Percentiles rank a stretch among this genome's conserved stretches.
Conservation (phyloP, 179 eudicot species). For the Drosera spatulata region DNA sequence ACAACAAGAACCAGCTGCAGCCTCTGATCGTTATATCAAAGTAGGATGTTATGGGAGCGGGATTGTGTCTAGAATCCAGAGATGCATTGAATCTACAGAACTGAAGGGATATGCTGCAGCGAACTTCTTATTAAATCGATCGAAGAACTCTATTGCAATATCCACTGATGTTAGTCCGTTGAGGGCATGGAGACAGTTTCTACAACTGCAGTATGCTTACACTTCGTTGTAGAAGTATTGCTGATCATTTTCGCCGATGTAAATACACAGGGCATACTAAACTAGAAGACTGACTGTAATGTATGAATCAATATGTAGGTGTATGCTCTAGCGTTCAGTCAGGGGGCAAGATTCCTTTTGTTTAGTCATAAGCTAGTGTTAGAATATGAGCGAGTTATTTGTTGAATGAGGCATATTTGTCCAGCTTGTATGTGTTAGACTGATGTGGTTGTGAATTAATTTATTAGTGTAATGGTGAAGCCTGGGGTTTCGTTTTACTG, state of each 20-base stretch:
- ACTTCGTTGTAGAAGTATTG: not conserved
- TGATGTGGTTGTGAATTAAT: too few relatives aligned
- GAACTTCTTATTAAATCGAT: conserved; percentile 21
- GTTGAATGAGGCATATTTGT: too few relatives aligned
- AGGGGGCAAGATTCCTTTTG: too few relatives aligned
- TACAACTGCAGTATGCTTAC: conserved; percentile 21
- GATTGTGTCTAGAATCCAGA: conserved; percentile 42
- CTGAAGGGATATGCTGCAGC: conserved; percentile 62
- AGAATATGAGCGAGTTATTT: too few relatives aligned
- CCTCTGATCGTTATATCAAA: conserved; percentile 12
- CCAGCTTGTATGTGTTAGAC: too few relatives aligned
- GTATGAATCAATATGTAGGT: too few relatives aligned
- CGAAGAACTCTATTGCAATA: conserved; percentile 10
- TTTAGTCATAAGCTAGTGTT: too few relatives aligned
- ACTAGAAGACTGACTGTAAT: too few relatives aligned
- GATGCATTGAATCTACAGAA: conserved; percentile 40
- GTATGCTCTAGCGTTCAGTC: too few relatives aligned
- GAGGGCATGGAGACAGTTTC: conserved; percentile 36
- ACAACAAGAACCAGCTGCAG: conserved; percentile 12
- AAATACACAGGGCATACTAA: too few relatives aligned
- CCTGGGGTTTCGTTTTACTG: too few relatives aligned
- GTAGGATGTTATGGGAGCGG: conserved; percentile 24
- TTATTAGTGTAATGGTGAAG: too few relatives aligned
- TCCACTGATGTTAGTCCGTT: conserved; percentile 23
- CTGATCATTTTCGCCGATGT: not conserved